Conservation (phyloP, 345 rosid species). For the Tarenaya hassleriana region DNA sequence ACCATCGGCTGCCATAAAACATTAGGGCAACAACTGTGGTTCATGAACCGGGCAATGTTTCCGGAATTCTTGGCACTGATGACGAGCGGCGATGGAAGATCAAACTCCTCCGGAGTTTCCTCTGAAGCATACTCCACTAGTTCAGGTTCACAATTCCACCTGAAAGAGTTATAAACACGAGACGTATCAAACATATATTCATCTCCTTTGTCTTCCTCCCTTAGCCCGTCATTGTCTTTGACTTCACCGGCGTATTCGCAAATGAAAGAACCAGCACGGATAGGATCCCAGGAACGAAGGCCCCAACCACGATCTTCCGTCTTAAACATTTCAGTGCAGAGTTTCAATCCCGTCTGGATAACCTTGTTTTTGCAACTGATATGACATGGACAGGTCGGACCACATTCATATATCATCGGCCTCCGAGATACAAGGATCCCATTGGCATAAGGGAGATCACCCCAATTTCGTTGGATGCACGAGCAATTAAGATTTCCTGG, state of each 20-base stretch:
- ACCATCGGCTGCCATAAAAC: constrained; percentile 67
- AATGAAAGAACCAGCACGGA: constrained; percentile 38
- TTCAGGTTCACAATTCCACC: constrained; percentile 22
- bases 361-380: constrained; percentile 31
- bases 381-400: constrained; percentile 33
- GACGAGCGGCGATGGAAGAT: constrained; percentile 40
- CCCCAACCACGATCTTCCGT: constrained; percentile 41
- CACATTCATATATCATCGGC: constrained; percentile 38
- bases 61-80: constrained; percentile 49
- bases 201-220: constrained; percentile 25
- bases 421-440: constrained; percentile 20
- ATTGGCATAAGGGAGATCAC: constrained; percentile 18
- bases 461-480: constrained; percentile 33
- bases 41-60: constrained; percentile 78
- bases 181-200: constrained; percentile 53
- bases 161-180: constrained; percentile 20
- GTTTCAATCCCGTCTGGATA: constrained; percentile 31
- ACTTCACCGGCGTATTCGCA: constrained; percentile 41
- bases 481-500: constrained; percentile 22
- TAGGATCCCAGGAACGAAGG: constrained; percentile 35
- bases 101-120: constrained; percentile 19
- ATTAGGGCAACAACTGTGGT: constrained; percentile 69
- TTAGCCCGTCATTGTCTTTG: constrained; percentile 7
- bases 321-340: constrained; percentile 41
- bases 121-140: constrained; percentile 17